Evolutionary conservation across 805 yeast genomes (phyloP).

Genomic region (Komagataella mondaviorum): DNA sequence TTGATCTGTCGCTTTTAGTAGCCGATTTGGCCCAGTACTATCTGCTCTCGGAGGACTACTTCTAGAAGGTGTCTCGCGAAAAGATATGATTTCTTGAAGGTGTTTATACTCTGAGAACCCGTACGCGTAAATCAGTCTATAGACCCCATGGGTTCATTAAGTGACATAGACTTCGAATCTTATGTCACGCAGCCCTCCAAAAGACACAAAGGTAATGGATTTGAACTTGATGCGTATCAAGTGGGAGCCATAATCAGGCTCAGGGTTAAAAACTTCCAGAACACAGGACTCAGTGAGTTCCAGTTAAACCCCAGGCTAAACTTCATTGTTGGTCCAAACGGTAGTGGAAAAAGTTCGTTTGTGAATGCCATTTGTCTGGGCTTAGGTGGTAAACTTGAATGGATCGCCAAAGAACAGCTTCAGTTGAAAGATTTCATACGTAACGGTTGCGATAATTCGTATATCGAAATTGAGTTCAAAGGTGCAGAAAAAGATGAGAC

Average conservation of each 20-base stretch:
- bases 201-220: constrained; percentile 6
- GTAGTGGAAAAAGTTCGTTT: constrained; percentile 88
- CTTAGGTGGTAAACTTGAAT: constrained; percentile 63
- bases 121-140: background rate
- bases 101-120: background rate
- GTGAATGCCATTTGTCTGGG: constrained; percentile 90
- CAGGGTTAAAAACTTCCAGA: constrained; percentile 48
- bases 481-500: constrained; percentile 20
- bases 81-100: background rate
- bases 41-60: too few species aligned
- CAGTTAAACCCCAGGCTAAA: constrained; percentile 72
- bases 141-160: background rate
- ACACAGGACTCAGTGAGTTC: constrained; percentile 58
- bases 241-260: constrained; percentile 37
- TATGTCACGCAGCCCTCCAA: constrained; percentile 7
- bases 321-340: constrained; percentile 93
- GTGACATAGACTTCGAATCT: constrained; percentile 3
- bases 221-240: constrained; percentile 18
- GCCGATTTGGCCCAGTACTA: too few species aligned
- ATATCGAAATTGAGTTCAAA: constrained; percentile 38
- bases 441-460: constrained; percentile 36
- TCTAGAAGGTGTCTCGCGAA: background rate
- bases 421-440: constrained; percentile 58
- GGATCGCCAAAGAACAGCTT: constrained; percentile 56
- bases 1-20: too few species aligned